Evolutionary conservation across 2,329 filamentous ascomycete species (phyloP).

Genomic region (Cladosporium sp.): DNA sequence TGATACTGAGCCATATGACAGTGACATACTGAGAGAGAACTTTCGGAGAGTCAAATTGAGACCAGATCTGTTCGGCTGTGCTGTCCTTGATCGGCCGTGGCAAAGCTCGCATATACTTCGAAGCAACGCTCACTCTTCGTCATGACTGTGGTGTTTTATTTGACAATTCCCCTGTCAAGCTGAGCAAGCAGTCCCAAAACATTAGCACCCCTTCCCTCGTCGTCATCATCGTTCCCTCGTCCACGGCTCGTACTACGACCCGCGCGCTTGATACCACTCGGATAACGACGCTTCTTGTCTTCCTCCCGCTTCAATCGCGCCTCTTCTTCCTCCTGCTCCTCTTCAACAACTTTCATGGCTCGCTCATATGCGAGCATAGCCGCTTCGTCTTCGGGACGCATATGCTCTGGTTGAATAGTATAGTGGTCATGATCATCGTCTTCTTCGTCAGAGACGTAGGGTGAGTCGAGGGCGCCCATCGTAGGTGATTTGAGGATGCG

Average conservation of each 20-base stretch:
- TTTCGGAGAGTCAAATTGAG: too few species aligned
- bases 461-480: constrained; percentile 26
- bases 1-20: too few species aligned
- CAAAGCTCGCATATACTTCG: too few species aligned
- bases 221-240: constrained; percentile 21
- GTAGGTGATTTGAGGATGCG: constrained; percentile 32
- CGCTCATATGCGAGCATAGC: constrained; percentile 30
- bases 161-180: constrained; percentile 28
- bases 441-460: constrained; percentile 20
- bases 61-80: too few species aligned
- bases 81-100: too few species aligned
- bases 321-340: constrained; percentile 29
- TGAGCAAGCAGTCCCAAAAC: constrained; percentile 32
- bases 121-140: too few species aligned
- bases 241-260: constrained; percentile 19
- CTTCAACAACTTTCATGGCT: constrained; percentile 29
- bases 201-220: constrained; percentile 28
- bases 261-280: constrained; percentile 15
- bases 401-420: constrained; percentile 15
- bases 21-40: too few species aligned
- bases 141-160: not conserved
- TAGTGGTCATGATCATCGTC: constrained; percentile 26
- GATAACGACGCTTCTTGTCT: constrained; percentile 13
- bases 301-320: constrained; percentile 24
- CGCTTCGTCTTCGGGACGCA: constrained; percentile 33